phyloP scores from a whole-genome alignment of 192 early-diverging fungal species.

The Kickxella alabastrina region DNA sequence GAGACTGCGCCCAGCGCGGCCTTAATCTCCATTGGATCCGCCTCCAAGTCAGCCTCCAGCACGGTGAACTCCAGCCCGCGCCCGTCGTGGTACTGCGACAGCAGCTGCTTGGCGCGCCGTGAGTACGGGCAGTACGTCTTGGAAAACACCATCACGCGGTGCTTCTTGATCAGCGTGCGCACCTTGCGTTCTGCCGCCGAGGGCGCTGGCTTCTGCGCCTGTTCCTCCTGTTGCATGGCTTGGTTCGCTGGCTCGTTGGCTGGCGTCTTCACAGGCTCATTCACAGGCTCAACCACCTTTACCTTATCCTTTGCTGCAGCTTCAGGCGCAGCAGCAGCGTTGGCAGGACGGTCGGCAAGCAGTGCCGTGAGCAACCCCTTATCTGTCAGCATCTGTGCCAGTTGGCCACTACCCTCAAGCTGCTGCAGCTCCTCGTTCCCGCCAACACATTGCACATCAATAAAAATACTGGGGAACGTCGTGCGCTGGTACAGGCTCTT shows the following conservation, averaged over 20 bases:
- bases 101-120: constrained; percentile 54
- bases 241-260: neutral
- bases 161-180: constrained; percentile 26
- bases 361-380: constrained; percentile 3
- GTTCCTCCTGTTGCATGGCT: neutral
- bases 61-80: constrained; percentile 50
- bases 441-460: constrained; percentile 59
- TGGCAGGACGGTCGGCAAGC: neutral
- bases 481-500: constrained; percentile 49
- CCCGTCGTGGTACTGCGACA: constrained; percentile 36
- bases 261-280: neutral
- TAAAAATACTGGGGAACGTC: constrained; percentile 66
- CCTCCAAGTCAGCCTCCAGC: constrained; percentile 50
- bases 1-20: constrained; percentile 49
- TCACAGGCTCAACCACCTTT: neutral
- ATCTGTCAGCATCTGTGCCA: constrained; percentile 45
- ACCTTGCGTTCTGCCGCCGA: constrained; percentile 21
- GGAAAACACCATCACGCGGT: constrained; percentile 65
- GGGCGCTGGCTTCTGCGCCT: neutral
- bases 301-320: neutral
- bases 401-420: constrained; percentile 30
- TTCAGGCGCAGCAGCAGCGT: neutral
- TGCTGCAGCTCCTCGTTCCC: constrained; percentile 53
- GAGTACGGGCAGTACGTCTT: constrained; percentile 77
- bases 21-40: constrained; percentile 56